Base-by-base conservation (phyloP, 768 basidiomycete species). In the Leccinum truebloodii region DNA sequence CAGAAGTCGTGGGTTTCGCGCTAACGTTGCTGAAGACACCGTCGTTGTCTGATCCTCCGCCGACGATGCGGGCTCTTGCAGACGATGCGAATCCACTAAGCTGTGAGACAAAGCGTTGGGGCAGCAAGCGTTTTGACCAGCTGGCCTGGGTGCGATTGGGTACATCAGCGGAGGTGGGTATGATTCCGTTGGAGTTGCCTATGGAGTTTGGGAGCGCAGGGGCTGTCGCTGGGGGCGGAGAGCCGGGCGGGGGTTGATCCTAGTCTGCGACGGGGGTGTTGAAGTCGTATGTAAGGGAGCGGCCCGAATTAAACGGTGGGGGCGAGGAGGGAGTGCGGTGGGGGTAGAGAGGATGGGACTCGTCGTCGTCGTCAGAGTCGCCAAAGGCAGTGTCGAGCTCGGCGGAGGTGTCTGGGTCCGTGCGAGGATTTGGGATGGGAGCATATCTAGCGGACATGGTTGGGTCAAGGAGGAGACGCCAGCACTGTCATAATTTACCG, bases 11-110 rank as follows among this genome's bases (percentile, higher is more conserved):
- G 1, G 89, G 89, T 69, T 97, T 96, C 16, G 96, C 96, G 44
- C 86, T 87, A n/a, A 98, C 86, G 73, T 98, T 98, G 34, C 87
- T 90, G 74, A 98, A 98, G 22, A 98, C 95, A 18, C 95, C 96
- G 61, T 95, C 94, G 65, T 95, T 94, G 53, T 81, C 76, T 12
- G 79, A 79, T 8, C 90, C 91, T 37, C 86, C 84, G 30, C 90
- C 90, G 6, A 90, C 71, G 18, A 57, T 20, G n/a, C 32, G 62
- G 6, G 59, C 28, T 52, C 64, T 58, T 22, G 74, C 75, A 16
- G 81, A 81, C 24, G 75, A 70, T 37, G 78, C 51, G 58, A 78
- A 64, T 34, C 67, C 63, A n/a, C 83, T 81, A 4, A 85, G 65
- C 56, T 77, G 81, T 16, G 78, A 74, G 22, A 78, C 69, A 48